Evolutionary conservation across 331 rosid genomes (phyloP).

Genomic region (Pyracantha coccinea): DNA sequence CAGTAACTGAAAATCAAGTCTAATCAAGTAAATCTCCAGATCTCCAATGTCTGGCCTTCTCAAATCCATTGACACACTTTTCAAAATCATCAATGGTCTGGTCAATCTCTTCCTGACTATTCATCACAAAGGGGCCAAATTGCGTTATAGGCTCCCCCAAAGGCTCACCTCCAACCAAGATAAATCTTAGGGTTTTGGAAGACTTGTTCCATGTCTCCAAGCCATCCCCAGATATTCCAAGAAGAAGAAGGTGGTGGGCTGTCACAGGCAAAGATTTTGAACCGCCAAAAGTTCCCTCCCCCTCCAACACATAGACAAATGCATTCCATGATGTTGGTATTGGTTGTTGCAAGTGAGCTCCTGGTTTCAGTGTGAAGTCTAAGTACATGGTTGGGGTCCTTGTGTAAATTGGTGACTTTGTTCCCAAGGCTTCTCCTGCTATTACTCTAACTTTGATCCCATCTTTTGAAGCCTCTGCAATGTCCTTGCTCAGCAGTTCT

Average conservation of each 20-base stretch:
- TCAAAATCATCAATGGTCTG: slow-evolving; percentile 87
- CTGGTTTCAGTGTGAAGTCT: slow-evolving; percentile 76
- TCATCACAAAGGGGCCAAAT: slow-evolving; percentile 93
- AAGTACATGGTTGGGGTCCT: slow-evolving; percentile 86
- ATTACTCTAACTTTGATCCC: slow-evolving; percentile 71
- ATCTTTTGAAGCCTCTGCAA: slow-evolving; percentile 52
- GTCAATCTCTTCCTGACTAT: slow-evolving; percentile 74
- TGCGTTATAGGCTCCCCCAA: slow-evolving; percentile 71
- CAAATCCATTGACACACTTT: slow-evolving; percentile 72
- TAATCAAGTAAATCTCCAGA: slow-evolving; percentile 31
- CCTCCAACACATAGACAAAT: slow-evolving; percentile 73
- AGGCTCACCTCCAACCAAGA: slow-evolving; percentile 82
- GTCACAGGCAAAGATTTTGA: slow-evolving; percentile 31
- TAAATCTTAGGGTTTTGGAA: slow-evolving; percentile 56
- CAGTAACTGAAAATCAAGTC: slow-evolving; percentile 20
- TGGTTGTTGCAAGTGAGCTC: slow-evolving; percentile 60
- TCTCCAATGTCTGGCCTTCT: slow-evolving; percentile 84
- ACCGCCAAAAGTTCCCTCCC: slow-evolving; percentile 70
- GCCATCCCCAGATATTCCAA: slow-evolving; percentile 62
- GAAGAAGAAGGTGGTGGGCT: slow-evolving; percentile 68
- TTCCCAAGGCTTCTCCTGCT: slow-evolving; percentile 88
- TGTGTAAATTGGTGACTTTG: slow-evolving; percentile 74
- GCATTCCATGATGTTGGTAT: slow-evolving; percentile 80
- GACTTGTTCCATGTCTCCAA: slow-evolving; percentile 81
- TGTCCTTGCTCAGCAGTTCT: slow-evolving; percentile 69